A percentile compares a stretch with the other conserved stretches of the same genome.
Evolutionary conservation across 805 yeast species (phyloP).

Genomic region (Candida cerambycidarum): DNA sequence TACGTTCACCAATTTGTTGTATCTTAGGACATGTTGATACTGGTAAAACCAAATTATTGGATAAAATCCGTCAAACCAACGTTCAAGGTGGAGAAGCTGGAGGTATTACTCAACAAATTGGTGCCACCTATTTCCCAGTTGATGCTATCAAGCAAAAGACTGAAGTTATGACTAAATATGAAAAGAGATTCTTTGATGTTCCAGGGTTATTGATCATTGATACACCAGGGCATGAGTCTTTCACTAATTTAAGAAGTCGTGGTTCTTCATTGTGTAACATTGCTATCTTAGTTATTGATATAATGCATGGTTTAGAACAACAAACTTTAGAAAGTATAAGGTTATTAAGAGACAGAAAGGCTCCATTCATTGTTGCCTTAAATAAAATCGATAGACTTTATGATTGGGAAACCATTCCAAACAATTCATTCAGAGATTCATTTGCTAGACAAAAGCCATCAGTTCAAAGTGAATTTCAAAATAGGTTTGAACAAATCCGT

Average conservation of each 20-base stretch:
- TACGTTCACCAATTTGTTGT: constrained; percentile 99
- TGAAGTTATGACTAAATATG: constrained; percentile 83
- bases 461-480: constrained; percentile 90
- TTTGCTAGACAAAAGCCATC: constrained; percentile 76
- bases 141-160: constrained; percentile 91
- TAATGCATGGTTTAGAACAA: constrained; percentile 98
- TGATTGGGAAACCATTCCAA: constrained; percentile 89
- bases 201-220: constrained; percentile 97
- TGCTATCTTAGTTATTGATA: constrained; percentile 96
- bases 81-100: constrained; percentile 99
- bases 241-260: constrained; percentile 95
- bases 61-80: constrained; percentile 96
- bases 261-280: constrained; percentile 99
- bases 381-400: constrained; percentile 97
- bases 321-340: constrained; percentile 95
- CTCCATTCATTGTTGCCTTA: constrained; percentile 95
- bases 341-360: constrained; percentile 91
- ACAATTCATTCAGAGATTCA: constrained; percentile 95
- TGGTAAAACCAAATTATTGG: constrained; percentile 96
- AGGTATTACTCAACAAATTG: constrained; percentile 99
- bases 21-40: constrained; percentile 99
- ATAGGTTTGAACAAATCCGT: constrained; percentile 79
- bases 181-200: constrained; percentile 83
- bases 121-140: constrained; percentile 99
- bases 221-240: constrained; percentile 99